Percentiles rank a stretch among this genome's conserved stretches.
Evolutionary conservation across 2,329 filamentous ascomycete species (phyloP).

Genomic region (Taxawa tesnikishii): DNA sequence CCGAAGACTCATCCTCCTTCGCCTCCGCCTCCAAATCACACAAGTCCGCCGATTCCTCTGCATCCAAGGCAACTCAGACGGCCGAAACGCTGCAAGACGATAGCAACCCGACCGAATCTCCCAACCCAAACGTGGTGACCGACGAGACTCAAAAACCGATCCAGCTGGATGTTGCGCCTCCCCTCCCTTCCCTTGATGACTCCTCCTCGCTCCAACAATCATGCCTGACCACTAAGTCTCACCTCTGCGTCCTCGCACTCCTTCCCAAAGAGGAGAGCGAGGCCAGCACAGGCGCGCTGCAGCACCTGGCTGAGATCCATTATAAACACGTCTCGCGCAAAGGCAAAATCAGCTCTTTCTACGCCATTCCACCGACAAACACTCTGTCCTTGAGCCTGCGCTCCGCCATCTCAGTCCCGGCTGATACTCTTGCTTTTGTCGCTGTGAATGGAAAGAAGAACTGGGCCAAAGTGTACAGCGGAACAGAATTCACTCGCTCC

Average conservation of each 20-base stretch:
- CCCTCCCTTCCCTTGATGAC: conserved; percentile 54
- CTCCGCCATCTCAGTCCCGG: conserved; percentile 48
- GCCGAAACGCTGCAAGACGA: conserved; percentile 36
- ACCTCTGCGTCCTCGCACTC: conserved; percentile 72
- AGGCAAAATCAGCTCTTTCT: conserved; percentile 71
- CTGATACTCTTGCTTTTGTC: conserved; percentile 54
- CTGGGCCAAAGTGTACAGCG: conserved; percentile 72
- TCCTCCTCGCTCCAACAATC: conserved; percentile 52
- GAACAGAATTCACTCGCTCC: conserved; percentile 41
- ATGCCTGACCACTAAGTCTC: conserved; percentile 64
- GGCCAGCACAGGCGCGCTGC: conserved; percentile 35
- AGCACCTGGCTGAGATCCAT: conserved; percentile 58
- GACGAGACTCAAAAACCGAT: conserved; percentile 34
- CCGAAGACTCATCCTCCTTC: conserved; percentile 34
- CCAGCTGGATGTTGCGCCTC: conserved; percentile 41
- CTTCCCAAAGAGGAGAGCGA: conserved; percentile 43
- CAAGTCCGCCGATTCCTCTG: conserved; percentile 35
- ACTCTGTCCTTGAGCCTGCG: conserved; percentile 43
- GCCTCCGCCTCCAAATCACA: conserved; percentile 40
- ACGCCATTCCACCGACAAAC: conserved; percentile 55
- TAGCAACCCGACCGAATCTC: conserved; percentile 40
- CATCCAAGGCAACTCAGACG: conserved; percentile 35
- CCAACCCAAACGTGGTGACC: conserved; percentile 34
- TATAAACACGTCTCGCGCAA: conserved; percentile 59
- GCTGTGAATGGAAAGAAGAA: conserved; percentile 73